These are phyloP conservation scores for Penstemon newberryi DNA, from an alignment of 257 asterid genomes.

Conservation along the genomic window DNA sequence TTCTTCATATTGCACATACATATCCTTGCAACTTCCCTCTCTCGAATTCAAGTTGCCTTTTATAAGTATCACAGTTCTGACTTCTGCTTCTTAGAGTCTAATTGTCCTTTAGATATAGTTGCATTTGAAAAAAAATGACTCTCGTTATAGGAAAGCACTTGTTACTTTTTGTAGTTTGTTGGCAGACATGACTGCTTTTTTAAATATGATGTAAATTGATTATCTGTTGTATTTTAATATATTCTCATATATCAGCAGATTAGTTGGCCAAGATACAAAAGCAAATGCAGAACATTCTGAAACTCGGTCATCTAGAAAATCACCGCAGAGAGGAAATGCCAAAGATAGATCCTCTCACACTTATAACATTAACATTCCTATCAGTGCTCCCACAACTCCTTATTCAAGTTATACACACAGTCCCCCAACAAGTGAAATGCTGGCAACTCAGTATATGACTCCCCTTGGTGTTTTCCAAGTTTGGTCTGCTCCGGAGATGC, in stretches of 20 bases:
- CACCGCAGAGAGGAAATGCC: constrained; percentile 31
- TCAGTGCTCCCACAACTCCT: constrained; percentile 73
- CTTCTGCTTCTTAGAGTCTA: too few species aligned
- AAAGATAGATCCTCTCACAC: constrained; percentile 27
- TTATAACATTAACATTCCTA: constrained; percentile 32
- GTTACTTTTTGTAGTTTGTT: neutral
- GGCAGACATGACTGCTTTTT: neutral
- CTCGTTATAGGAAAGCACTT: neutral
- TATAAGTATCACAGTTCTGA: too few species aligned
- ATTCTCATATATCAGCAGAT: constrained; percentile 38
- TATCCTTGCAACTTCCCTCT: too few species aligned
- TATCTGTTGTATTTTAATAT: neutral
- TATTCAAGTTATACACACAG: constrained; percentile 52
- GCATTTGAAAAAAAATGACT: too few species aligned
- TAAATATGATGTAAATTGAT: too few species aligned
- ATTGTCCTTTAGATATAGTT: too few species aligned
- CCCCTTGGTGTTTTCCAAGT: constrained; percentile 59
- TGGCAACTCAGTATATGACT: constrained; percentile 34
- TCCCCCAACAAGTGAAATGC: constrained; percentile 43
- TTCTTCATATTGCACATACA: too few species aligned
- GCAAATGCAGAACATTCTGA: constrained; percentile 38
- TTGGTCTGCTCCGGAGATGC: constrained; percentile 72
- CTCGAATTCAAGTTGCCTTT: too few species aligned
- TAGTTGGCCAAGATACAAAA: constrained; percentile 37
- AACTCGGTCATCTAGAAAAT: constrained; percentile 33